Evolutionary conservation across 176 grass and related monocot species (phyloP), one percentile per base, ranked within the genome.

Genomic region (Aechmea fasciata): DNA sequence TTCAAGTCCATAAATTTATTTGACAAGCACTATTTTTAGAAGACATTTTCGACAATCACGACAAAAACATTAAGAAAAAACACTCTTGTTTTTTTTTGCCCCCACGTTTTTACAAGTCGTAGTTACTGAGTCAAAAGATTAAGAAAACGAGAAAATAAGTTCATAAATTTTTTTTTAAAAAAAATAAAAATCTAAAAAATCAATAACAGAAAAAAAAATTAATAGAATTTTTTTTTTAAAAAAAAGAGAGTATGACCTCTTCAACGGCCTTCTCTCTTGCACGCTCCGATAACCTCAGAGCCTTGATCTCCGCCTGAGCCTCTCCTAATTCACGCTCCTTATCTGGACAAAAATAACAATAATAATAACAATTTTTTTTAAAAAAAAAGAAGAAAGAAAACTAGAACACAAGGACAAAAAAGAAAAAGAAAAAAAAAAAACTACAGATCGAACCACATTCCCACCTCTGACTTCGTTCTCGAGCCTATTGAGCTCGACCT

Each of bases 381-480:
- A 22, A 18, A 61, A 61, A 4, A 22, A 59, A 59, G 1, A 17
- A 10, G 0, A 15, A 61, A 61, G 55, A 15, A 61, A 52, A 67
- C 72, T 1, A 50, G 28, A 51, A 84, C 51, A 13, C 28, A 53
- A 51, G 11, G 11, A 15, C 10, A 18, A 67, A 52, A 50, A 78
- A 64, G 1, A 13, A 72, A 67, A n/a, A n/a, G n/a, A n/a, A 4
- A 55, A 7, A 25, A 74, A 72, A 17, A 66, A 13, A 18, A 22
- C 13, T 41, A 11, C 52, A 67, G 52, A 75, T 49, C 22, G 47
- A 81, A 72, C 75, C 68, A 53, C 74, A 77, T 79, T 61, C 92
- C 84, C 84, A 97, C 94, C 89, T 85, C 87, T 85, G 61, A 92
- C 84, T 87, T 97, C 89, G 50, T 97, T 97, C 82, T 97, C 93